Percentiles rank a stretch among this genome's conserved stretches.
phyloP scores from a whole-genome alignment of 768 basidiomycete species.

The Auricularia cornea region DNA sequence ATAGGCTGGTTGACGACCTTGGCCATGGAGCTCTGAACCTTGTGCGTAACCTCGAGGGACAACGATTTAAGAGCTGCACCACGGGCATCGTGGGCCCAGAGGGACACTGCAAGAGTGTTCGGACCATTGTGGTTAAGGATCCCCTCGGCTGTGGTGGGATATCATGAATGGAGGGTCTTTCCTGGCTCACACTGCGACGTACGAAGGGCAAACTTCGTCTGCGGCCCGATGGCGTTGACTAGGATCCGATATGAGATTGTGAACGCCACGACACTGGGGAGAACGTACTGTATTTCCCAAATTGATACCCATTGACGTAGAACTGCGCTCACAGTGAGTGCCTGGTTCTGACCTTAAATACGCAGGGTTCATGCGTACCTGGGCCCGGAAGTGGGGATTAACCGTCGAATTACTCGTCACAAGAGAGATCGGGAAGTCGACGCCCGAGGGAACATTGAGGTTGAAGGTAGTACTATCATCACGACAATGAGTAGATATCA shows the following conservation, averaged over 20 bases:
- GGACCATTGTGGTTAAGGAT: slow-evolving; percentile 62
- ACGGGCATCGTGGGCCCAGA: slow-evolving; percentile 39
- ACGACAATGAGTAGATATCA: slow-evolving; percentile 8
- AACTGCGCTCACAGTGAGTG: slow-evolving; percentile 83
- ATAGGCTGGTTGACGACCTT: neutral
- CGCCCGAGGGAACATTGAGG: slow-evolving; percentile 45
- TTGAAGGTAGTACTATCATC: slow-evolving; percentile 55
- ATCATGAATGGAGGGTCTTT: neutral
- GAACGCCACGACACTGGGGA: no score
- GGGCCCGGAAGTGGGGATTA: slow-evolving; percentile 49
- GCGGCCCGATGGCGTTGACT: neutral
- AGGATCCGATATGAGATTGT: no score
- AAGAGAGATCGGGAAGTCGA: slow-evolving; percentile 68
- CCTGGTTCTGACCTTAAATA: slow-evolving; percentile 70
- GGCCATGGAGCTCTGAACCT: neutral
- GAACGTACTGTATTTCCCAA: slow-evolving; percentile 3
- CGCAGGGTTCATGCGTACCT: slow-evolving; percentile 27
- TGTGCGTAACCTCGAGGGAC: slow-evolving; percentile 15
- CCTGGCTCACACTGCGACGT: neutral
- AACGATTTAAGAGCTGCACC: slow-evolving; percentile 38
- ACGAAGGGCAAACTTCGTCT: slow-evolving; percentile 13
- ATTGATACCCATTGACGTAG: slow-evolving; percentile 53
- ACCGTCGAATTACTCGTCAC: slow-evolving; percentile 44
- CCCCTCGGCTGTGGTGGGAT: slow-evolving; percentile 52
- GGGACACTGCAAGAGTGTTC: slow-evolving; percentile 40